phyloP scores from a whole-genome alignment of 2,329 filamentous ascomycete species.

The Pseudopithomyces maydicus region DNA sequence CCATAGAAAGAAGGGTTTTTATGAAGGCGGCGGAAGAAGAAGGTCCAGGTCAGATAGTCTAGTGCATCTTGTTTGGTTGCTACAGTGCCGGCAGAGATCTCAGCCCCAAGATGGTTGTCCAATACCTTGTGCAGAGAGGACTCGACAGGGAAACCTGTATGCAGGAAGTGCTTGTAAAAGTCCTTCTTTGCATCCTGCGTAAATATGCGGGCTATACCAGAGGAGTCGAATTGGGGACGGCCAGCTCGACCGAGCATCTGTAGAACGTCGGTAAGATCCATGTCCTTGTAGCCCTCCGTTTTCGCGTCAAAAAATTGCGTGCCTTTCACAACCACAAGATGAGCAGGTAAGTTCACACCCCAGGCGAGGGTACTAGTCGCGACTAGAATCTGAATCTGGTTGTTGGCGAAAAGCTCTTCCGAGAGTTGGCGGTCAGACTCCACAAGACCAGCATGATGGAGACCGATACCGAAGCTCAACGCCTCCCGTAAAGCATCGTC shows the following conservation, averaged over 20 bases:
- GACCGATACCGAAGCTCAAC: constrained; percentile 94
- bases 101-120: constrained; percentile 94
- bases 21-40: constrained; percentile 96
- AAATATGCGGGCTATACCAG: constrained; percentile 95
- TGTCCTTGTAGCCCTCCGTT: constrained; percentile 95
- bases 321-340: constrained; percentile 96
- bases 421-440: constrained; percentile 90
- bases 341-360: constrained; percentile 97
- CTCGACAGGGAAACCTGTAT: constrained; percentile 97
- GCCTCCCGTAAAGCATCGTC: constrained; percentile 92
- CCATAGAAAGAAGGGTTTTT: constrained; percentile 99
- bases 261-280: constrained; percentile 96
- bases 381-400: constrained; percentile 96
- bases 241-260: constrained; percentile 98
- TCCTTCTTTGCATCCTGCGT: constrained; percentile 98
- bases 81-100: constrained; percentile 92
- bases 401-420: constrained; percentile 94
- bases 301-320: constrained; percentile 99
- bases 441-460: constrained; percentile 96
- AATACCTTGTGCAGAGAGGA: constrained; percentile 94
- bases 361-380: constrained; percentile 96
- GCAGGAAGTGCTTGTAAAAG: constrained; percentile 99
- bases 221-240: constrained; percentile 93
- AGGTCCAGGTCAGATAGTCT: constrained; percentile 98
- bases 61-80: constrained; percentile 94